Conservation (phyloP, 1,139 yeast species). For the Suhomyces wounanorum region DNA sequence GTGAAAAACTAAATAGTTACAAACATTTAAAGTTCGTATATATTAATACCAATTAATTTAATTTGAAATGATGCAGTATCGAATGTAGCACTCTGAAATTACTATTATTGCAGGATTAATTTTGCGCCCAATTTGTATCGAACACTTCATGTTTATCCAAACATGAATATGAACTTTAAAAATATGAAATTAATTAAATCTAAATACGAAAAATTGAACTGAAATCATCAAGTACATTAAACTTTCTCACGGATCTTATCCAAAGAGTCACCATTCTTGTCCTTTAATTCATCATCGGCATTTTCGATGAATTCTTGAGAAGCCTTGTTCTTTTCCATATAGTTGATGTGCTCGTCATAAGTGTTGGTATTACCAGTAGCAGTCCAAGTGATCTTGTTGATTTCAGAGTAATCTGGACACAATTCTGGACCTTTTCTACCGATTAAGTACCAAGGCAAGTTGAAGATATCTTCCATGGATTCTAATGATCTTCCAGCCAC, state of each 20-base stretch:
- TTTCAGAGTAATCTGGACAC: slow-evolving; percentile 56
- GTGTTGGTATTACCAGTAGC: slow-evolving; percentile 22
- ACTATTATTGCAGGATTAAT: too few relatives aligned
- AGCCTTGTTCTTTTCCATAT: slow-evolving; percentile 18
- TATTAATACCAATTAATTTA: neutral
- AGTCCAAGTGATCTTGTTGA: slow-evolving; percentile 30
- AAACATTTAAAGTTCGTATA: neutral
- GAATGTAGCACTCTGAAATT: too few relatives aligned
- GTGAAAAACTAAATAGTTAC: neutral
- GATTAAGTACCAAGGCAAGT: slow-evolving; percentile 58
- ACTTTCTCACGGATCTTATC: slow-evolving; percentile 2
- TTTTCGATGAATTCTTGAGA: slow-evolving; percentile 17
- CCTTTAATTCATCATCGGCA: slow-evolving; percentile 2
- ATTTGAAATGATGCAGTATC: neutral
- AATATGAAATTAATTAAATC: neutral
- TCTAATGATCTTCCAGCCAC: slow-evolving; percentile 56
- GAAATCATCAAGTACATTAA: neutral
- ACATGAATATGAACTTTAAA: too few relatives aligned
- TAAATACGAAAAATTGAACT: neutral
- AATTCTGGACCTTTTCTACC: slow-evolving; percentile 55
- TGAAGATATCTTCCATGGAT: slow-evolving; percentile 58
- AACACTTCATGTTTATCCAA: too few relatives aligned
- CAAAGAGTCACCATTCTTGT: neutral
- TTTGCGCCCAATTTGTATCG: too few relatives aligned
- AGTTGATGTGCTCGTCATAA: slow-evolving; percentile 22